phyloP scores from a whole-genome alignment of 768 basidiomycete genomes.

The Tricholoma matsutake region DNA sequence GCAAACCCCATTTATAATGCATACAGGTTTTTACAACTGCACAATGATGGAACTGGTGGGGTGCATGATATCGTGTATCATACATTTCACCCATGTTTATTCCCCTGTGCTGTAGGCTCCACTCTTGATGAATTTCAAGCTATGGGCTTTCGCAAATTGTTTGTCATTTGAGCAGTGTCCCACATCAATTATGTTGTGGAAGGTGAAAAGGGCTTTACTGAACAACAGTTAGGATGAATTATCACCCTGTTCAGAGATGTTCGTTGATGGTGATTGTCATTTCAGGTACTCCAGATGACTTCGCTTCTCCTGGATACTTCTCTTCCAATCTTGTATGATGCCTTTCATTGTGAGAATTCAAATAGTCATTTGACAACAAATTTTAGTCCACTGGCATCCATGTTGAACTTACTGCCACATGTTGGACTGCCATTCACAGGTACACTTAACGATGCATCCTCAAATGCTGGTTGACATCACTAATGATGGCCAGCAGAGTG shows the following conservation, averaged over 20 bases:
- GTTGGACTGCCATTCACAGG: constrained; percentile 57
- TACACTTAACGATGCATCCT: constrained; percentile 49
- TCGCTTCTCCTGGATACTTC: constrained; percentile 65
- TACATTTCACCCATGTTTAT: background rate
- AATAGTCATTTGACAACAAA: background rate
- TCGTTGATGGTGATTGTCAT: too few species aligned
- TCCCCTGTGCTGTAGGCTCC: constrained; percentile 32
- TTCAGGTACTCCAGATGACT: constrained; percentile 55
- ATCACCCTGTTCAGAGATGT: background rate
- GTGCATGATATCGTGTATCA: constrained; percentile 28
- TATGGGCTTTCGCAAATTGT: constrained; percentile 53
- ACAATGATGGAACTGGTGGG: constrained; percentile 64
- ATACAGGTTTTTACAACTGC: constrained; percentile 62
- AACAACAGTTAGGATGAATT: constrained; percentile 39
- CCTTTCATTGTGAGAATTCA: background rate
- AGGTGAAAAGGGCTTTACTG: constrained; percentile 45
- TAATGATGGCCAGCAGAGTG: constrained; percentile 56
- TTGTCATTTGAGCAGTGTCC: constrained; percentile 50
- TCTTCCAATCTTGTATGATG: constrained; percentile 43
- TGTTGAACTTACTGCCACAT: constrained; percentile 58
- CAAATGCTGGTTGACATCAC: constrained; percentile 60
- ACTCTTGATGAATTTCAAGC: constrained; percentile 60
- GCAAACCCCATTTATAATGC: constrained; percentile 39
- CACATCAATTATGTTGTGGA: constrained; percentile 44
- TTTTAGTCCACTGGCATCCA: constrained; percentile 48